Conservation (phyloP, 495 filamentous ascomycete species). For the Articulospora tetracladia region DNA sequence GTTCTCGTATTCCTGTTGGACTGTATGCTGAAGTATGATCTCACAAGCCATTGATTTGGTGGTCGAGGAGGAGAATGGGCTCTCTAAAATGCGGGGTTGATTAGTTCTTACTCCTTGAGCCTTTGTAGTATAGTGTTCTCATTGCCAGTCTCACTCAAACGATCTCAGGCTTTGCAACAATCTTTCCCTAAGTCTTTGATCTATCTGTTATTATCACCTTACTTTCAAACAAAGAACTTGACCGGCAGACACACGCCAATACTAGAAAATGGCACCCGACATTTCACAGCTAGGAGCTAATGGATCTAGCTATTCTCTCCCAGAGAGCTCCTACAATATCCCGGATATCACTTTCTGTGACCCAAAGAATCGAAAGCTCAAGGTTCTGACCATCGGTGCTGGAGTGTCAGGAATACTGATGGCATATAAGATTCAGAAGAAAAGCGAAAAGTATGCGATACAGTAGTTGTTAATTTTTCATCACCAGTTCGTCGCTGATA, state of each 20-base stretch:
- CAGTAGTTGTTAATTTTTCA: constrained; percentile 30
- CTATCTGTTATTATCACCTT: no score
- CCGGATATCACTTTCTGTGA: constrained; percentile 20
- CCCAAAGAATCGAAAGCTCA: constrained; percentile 16
- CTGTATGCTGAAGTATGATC: no score
- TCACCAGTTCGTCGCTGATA: constrained; percentile 27
- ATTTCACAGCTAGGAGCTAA: constrained; percentile 1
- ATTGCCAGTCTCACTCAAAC: no score
- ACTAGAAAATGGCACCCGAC: constrained; percentile 7
- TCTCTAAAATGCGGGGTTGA: no score
- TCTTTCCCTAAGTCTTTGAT: no score
- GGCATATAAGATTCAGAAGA: constrained; percentile 51
- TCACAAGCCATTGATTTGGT: no score
- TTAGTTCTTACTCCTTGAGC: no score
- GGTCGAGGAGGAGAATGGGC: no score
- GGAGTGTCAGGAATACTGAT: constrained; percentile 60
- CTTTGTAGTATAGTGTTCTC: no score
- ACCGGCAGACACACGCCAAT: not conserved
- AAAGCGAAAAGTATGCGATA: constrained; percentile 17
- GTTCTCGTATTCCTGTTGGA: no score
- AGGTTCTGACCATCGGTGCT: constrained; percentile 52
- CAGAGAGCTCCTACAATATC: constrained; percentile 11
- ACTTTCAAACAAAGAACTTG: not conserved
- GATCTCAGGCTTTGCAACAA: no score
- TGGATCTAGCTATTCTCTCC: not conserved